Base-by-base conservation (phyloP, 495 filamentous ascomycete genomes). In the Letharia lupina region DNA sequence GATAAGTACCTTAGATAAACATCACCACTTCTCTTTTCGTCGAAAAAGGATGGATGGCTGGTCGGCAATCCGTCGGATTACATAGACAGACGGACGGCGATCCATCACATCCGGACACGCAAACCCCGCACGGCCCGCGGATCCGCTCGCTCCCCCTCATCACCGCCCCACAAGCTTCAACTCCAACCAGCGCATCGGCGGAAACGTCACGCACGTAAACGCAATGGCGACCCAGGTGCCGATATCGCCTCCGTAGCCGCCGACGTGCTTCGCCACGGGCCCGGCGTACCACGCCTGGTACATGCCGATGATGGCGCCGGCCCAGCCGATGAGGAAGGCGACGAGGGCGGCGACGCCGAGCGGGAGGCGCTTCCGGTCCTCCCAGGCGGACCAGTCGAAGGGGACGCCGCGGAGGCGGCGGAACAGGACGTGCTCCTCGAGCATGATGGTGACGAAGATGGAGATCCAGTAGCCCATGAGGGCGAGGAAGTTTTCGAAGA, bases 241-340 rank as follows among this genome's bases (percentile, higher is more conserved):
- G 61, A 82, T 67, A 62, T 75, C 75, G 16, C 64, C 75, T 11
- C 73, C 70, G 41, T 74, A 67, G 23, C 70, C 67, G 45, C 78
- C 76, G 23, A 81, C 72, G 66, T 76, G 64, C 59, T 65, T 69
- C 15, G 84, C 85, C 68, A 89, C 71, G 0, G 82, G 84, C 0
- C 86, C 86, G 42, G 76, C 72, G 69, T 80, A 87, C 75, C 79
- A 87, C 18, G 78, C 73, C 74, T 88, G 82, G 50, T 79, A 75
- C 85, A 88, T 88, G 42, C 81, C 81, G 15, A 89, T 68, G 35
- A 87, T 78, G 0, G 83, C 83, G 1, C 86, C 86, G 1, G 76
- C 76, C 85, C 84, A 87, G 0, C 85, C 86, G 42, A 86, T 67
- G 33, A 84, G 64, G 66, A 85, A 88, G 2, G 84, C 78, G 3